Evolutionary conservation across 352 stramenopile species (phyloP).

Genomic region (Pythium vanterpoolii): DNA sequence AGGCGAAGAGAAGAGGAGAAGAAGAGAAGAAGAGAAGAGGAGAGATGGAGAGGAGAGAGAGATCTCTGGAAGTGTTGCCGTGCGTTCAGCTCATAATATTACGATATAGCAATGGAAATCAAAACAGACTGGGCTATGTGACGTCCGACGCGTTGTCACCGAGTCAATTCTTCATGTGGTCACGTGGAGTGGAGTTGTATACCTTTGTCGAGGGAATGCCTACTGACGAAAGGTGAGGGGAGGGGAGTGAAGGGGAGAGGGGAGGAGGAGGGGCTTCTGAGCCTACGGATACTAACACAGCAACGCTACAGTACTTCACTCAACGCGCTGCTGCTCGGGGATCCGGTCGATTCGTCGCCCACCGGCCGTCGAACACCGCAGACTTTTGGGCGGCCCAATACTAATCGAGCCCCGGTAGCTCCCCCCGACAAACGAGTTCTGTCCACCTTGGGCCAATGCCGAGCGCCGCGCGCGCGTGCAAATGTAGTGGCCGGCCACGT

Average conservation of each 20-base stretch:
- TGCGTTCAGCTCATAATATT: constrained; percentile 24
- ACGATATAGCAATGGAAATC: constrained; percentile 12
- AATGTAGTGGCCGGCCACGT: constrained; percentile 77
- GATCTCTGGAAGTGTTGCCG: background rate
- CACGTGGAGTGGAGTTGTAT: background rate
- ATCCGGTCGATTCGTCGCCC: constrained; percentile 59
- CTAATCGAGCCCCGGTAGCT: constrained; percentile 75
- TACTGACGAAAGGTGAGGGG: background rate
- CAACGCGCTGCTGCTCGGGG: constrained; percentile 58
- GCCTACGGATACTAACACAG: background rate
- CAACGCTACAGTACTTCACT: too few species aligned
- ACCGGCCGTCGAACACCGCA: constrained; percentile 35
- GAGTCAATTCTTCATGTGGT: too few species aligned
- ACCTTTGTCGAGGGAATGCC: background rate
- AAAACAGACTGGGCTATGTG: constrained; percentile 1
- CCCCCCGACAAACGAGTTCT: constrained; percentile 67
- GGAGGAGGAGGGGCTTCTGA: background rate
- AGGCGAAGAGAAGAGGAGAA: background rate
- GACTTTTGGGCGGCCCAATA: constrained; percentile 60
- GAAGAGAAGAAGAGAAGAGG: background rate
- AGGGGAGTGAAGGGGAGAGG: background rate
- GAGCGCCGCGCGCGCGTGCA: constrained; percentile 59
- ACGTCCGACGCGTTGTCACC: too few species aligned
- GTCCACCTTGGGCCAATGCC: constrained; percentile 29
- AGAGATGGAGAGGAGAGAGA: background rate